These are phyloP conservation scores for Physocladia obscura DNA, from an alignment of 192 early-diverging fungal species.

Conservation along the genomic window DNA sequence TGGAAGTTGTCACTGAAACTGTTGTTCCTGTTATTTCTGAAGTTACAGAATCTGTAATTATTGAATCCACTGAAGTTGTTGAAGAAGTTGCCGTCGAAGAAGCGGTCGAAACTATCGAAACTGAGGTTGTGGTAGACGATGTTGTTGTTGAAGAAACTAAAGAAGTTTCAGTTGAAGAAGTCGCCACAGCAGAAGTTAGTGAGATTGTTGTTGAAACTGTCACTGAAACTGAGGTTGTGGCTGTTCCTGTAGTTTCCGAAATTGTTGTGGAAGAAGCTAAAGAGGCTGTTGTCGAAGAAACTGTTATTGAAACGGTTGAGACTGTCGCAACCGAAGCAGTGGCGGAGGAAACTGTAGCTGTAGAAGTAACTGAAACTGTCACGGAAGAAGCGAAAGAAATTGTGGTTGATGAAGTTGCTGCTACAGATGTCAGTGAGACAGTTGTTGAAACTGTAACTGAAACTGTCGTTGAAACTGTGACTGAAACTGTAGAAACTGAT, in stretches of 20 bases:
- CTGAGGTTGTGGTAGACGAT: slow-evolving; percentile 7
- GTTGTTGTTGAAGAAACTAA: slow-evolving; percentile 16
- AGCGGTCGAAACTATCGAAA: not conserved
- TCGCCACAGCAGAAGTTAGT: not conserved
- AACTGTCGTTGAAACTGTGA: not conserved
- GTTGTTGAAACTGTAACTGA: not conserved
- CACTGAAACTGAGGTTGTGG: not conserved
- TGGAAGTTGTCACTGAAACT: not conserved
- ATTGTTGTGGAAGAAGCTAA: not conserved
- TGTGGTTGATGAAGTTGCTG: too few relatives aligned
- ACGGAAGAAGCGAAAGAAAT: not conserved
- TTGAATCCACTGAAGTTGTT: not conserved
- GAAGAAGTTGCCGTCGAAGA: not conserved
- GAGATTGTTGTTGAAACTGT: not conserved
- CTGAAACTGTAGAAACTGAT: too few relatives aligned
- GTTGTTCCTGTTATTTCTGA: not conserved
- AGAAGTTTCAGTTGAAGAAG: not conserved
- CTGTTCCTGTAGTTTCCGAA: slow-evolving; percentile 3
- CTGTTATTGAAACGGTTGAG: not conserved
- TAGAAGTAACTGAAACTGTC: too few relatives aligned
- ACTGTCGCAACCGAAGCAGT: slow-evolving; percentile 3
- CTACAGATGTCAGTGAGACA: too few relatives aligned
- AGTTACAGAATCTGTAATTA: not conserved
- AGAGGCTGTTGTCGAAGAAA: not conserved
- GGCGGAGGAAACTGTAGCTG: not conserved